A percentile compares a stretch with the other conserved stretches of the same genome.
These are phyloP conservation scores for Sclerotinia subarctica DNA, from an alignment of 2,329 filamentous ascomycete species.

Conservation along the genomic window DNA sequence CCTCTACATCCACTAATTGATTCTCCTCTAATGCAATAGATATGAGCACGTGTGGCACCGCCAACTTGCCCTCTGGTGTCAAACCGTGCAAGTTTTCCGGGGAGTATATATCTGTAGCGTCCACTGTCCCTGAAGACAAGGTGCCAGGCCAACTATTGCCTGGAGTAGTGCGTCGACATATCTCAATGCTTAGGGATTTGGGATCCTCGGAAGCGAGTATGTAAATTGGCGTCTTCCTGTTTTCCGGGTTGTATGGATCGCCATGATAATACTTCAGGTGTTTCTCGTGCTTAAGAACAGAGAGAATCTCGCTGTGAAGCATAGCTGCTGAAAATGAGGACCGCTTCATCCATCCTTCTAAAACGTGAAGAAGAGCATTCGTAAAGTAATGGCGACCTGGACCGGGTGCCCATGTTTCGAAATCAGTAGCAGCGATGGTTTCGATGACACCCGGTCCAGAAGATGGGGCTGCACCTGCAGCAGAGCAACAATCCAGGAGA, in stretches of 20 bases:
- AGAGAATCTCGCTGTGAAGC: constrained; percentile 30
- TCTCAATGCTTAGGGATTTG: constrained; percentile 21
- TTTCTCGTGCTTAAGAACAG: constrained; percentile 21
- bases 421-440: constrained; percentile 28
- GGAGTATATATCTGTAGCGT: constrained; percentile 16
- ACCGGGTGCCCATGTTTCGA: constrained; percentile 23
- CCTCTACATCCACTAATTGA: constrained; percentile 54
- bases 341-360: constrained; percentile 28
- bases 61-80: constrained; percentile 16
- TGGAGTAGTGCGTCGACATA: constrained; percentile 19
- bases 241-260: constrained; percentile 13
- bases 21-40: constrained; percentile 57
- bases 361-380: constrained; percentile 27
- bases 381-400: constrained; percentile 27
- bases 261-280: neutral
- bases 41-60: constrained; percentile 56
- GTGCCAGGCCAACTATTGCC: constrained; percentile 17
- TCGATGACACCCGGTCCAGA: constrained; percentile 25
- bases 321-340: constrained; percentile 28
- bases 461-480: constrained; percentile 25
- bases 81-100: constrained; percentile 16
- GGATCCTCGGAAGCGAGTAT: constrained; percentile 23
- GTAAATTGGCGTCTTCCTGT: constrained; percentile 22
- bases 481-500: constrained; percentile 28
- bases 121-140: neutral